A percentile compares a stretch with the other conserved stretches of the same genome.
phyloP scores from a whole-genome alignment of 1,139 yeast genomes.

The Ashbya aceris region DNA sequence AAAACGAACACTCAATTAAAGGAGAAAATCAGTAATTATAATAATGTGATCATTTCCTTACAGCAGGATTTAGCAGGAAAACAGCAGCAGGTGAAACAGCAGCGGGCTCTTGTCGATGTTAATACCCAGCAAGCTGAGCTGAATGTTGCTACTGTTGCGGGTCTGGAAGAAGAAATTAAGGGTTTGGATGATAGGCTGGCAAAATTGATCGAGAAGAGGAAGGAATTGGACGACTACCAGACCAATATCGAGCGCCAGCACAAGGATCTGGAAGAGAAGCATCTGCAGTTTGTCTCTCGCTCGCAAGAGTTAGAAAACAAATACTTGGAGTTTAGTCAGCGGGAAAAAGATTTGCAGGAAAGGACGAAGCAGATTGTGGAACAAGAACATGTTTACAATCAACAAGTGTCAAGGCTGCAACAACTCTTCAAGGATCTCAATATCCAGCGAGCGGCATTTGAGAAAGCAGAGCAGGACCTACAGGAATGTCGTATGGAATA shows the following conservation, averaged over 20 bases:
- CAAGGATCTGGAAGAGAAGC: slow-evolving; percentile 32
- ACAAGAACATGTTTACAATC: slow-evolving; percentile 31
- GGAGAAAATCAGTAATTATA: slow-evolving; percentile 57
- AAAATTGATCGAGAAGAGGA: slow-evolving; percentile 24
- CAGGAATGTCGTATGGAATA: slow-evolving; percentile 33
- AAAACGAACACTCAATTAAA: slow-evolving; percentile 55
- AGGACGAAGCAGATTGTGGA: slow-evolving; percentile 27
- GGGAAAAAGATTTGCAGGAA: slow-evolving; percentile 30
- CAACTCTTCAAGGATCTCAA: slow-evolving; percentile 29
- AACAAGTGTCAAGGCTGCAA: slow-evolving; percentile 32
- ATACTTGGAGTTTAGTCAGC: slow-evolving; percentile 20
- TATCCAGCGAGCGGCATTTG: slow-evolving; percentile 30
- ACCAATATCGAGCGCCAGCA: slow-evolving; percentile 31
- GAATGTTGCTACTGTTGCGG: slow-evolving; percentile 38
- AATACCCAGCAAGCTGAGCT: slow-evolving; percentile 62
- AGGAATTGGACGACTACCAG: slow-evolving; percentile 34
- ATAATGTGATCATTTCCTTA: slow-evolving; percentile 56
- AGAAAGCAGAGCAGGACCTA: slow-evolving; percentile 32
- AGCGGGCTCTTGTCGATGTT: slow-evolving; percentile 55
- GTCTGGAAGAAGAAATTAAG: slow-evolving; percentile 42
- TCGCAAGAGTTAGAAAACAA: slow-evolving; percentile 16
- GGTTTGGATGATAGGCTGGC: slow-evolving; percentile 30
- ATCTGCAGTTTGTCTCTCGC: slow-evolving; percentile 29
- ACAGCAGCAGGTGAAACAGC: slow-evolving; percentile 47
- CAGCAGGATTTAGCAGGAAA: slow-evolving; percentile 46